Conservation (phyloP, 2,329 filamentous ascomycete genomes). For the Emergomyces orientalis region DNA sequence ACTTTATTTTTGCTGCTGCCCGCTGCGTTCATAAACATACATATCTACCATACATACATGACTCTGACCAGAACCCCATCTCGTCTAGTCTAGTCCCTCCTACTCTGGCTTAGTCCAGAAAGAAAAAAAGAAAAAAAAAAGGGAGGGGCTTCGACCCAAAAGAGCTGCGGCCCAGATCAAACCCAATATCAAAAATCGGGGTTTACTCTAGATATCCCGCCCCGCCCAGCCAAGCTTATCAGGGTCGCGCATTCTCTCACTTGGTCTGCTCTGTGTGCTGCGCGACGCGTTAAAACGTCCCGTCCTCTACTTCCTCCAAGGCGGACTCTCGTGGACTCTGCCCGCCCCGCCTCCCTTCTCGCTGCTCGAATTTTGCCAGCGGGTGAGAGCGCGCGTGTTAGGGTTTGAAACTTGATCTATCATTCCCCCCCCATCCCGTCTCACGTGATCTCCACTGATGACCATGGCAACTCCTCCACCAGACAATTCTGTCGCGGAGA, state of each 20-base stretch:
- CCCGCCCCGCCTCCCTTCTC: background rate
- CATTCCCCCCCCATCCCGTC: conserved; percentile 11
- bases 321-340: too few species aligned
- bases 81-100: background rate
- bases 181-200: background rate
- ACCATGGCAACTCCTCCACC: conserved; percentile 37
- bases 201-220: background rate
- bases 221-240: background rate
- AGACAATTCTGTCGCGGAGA: conserved; percentile 31
- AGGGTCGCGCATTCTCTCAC: background rate
- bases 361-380: background rate
- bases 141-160: background rate
- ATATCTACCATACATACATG: background rate
- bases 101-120: background rate
- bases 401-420: too few species aligned
- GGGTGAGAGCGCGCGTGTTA: conserved; percentile 4
- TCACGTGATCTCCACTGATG: conserved; percentile 15
- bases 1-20: background rate
- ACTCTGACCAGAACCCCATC: background rate
- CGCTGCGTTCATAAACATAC: background rate
- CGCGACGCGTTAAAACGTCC: background rate
- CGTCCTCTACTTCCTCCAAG: background rate
- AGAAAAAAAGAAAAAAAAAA: background rate
- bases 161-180: background rate
- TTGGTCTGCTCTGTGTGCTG: conserved; percentile 1